Evolutionary conservation across 2,329 filamentous ascomycete species (phyloP).

Genomic region (Ceratocystis cacaofunesta): DNA sequence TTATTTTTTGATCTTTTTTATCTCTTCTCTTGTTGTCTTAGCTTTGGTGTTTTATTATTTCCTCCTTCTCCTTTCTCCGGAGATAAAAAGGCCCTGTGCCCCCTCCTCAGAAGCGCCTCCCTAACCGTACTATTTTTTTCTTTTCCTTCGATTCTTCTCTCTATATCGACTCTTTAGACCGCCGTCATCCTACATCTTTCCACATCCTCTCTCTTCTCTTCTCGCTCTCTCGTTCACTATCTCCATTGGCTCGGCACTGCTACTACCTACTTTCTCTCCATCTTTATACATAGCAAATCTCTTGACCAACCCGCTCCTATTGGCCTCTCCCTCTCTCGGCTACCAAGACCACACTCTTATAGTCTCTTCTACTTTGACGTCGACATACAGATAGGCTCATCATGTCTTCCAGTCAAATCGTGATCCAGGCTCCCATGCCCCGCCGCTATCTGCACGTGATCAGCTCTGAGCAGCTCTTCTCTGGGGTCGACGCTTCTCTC

Average conservation of each 20-base stretch:
- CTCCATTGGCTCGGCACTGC: not conserved
- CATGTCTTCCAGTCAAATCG: conserved; percentile 9
- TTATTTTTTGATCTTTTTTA: not conserved
- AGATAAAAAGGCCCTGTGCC: not conserved
- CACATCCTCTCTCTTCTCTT: not conserved
- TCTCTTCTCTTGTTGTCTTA: not conserved
- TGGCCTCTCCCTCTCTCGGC: not conserved
- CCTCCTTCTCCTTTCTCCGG: not conserved
- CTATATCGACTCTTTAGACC: not conserved
- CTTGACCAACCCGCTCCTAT: not conserved
- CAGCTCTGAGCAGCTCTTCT: conserved; percentile 37
- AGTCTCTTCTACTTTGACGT: not conserved
- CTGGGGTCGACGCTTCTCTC: conserved; percentile 38
- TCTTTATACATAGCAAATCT: not conserved
- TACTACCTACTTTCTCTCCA: not conserved
- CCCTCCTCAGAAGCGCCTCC: not conserved
- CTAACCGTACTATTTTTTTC: not conserved
- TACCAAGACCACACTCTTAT: too few relatives aligned
- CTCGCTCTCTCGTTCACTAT: not conserved
- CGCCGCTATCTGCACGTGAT: conserved; percentile 32
- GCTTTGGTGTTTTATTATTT: not conserved
- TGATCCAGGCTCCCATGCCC: conserved; percentile 33
- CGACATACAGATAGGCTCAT: not conserved
- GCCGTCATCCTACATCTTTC: not conserved
- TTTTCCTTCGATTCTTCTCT: not conserved